Percentiles rank a stretch among this genome's conserved stretches.
These are phyloP conservation scores for Tylopilus orsonianus DNA, from an alignment of 1,284 basidiomycete species.

Conservation along the genomic window DNA sequence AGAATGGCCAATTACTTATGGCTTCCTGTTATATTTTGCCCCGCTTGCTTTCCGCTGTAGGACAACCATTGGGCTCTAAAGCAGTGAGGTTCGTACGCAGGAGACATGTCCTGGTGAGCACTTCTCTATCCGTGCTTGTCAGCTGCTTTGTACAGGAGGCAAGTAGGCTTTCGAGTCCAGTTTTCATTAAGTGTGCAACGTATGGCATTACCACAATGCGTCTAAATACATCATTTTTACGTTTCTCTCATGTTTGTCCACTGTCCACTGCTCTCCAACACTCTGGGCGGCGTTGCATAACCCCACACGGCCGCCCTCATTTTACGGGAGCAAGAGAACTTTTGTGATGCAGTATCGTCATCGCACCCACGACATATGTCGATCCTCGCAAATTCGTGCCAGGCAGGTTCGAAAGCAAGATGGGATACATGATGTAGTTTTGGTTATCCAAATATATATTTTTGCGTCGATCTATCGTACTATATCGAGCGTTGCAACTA, in stretches of 20 bases:
- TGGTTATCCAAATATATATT: neutral
- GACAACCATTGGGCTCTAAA: conserved; percentile 28
- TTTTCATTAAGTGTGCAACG: neutral
- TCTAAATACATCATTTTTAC: conserved; percentile 7
- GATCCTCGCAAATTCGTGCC: conserved; percentile 13
- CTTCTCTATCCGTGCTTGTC: neutral
- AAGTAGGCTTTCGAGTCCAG: neutral
- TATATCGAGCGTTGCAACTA: conserved; percentile 17
- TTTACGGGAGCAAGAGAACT: conserved; percentile 76
- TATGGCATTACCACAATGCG: neutral
- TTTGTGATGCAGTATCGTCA: conserved; percentile 23
- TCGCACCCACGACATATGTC: conserved; percentile 33
- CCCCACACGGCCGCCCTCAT: conserved; percentile 81
- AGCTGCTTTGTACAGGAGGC: conserved; percentile 16
- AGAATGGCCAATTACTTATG: conserved; percentile 21
- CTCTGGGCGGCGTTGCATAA: conserved; percentile 76
- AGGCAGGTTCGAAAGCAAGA: conserved; percentile 32
- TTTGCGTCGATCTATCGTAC: neutral
- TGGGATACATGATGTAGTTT: conserved; percentile 30
- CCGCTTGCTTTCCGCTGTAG: conserved; percentile 37
- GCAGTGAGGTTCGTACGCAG: conserved; percentile 57
- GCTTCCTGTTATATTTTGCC: conserved; percentile 45
- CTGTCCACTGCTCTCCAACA: conserved; percentile 66
- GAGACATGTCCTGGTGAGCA: conserved; percentile 41
- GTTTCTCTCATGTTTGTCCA: neutral